Evolutionary conservation across 2,329 filamentous ascomycete genomes (phyloP).

Genomic region (Pseudogymnoascus sp.): DNA sequence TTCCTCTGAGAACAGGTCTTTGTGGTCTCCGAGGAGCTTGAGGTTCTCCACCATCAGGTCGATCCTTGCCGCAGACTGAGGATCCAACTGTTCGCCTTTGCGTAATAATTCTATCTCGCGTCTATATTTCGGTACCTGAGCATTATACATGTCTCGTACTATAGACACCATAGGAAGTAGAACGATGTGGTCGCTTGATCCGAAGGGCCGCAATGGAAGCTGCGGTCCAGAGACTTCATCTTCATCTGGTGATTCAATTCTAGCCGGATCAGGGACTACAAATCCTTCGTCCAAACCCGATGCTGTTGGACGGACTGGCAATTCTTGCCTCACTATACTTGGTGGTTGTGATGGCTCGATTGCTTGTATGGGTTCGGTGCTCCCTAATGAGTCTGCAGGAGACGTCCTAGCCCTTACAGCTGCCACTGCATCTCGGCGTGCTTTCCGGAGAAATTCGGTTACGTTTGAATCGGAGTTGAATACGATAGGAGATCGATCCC

Average conservation of each 20-base stretch:
- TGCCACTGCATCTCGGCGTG: not conserved
- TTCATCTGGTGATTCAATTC: slow-evolving; percentile 10
- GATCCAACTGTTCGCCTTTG: slow-evolving; percentile 35
- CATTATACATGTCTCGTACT: slow-evolving; percentile 44
- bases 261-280: not conserved
- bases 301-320: slow-evolving; percentile 14
- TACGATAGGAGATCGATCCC: not conserved
- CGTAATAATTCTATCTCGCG: slow-evolving; percentile 43
- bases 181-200: slow-evolving; percentile 40
- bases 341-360: slow-evolving; percentile 12
- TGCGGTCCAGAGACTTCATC: slow-evolving; percentile 10
- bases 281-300: not conserved
- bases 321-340: slow-evolving; percentile 5
- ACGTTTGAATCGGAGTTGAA: not conserved
- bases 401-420: not conserved
- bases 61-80: slow-evolving; percentile 37
- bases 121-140: slow-evolving; percentile 39
- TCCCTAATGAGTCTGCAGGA: not conserved
- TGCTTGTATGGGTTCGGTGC: not conserved
- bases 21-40: slow-evolving; percentile 50
- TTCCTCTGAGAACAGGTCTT: slow-evolving; percentile 43
- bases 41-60: slow-evolving; percentile 45
- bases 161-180: slow-evolving; percentile 51
- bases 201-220: slow-evolving; percentile 21
- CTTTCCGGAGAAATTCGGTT: slow-evolving; percentile 1